A percentile compares a stretch with the other conserved stretches of the same genome.
Evolutionary conservation across 768 basidiomycete species (phyloP).

Genomic region (Leccinellum albellum): DNA sequence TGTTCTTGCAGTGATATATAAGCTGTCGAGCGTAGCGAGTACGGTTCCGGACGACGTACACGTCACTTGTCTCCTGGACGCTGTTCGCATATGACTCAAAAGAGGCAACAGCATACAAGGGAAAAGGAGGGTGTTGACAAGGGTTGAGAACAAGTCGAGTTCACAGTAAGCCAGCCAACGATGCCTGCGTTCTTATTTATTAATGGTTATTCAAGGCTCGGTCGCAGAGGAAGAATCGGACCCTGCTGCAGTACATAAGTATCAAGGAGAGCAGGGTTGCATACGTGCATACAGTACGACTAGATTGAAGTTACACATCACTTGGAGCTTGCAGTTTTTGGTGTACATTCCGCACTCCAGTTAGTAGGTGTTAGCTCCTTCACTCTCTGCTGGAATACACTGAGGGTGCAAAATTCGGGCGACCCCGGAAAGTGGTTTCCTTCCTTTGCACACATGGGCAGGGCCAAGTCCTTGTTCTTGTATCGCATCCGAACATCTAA

Average conservation of each 20-base stretch:
- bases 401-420: slow-evolving; percentile 71
- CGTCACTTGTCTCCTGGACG: slow-evolving; percentile 83
- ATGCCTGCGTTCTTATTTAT: neutral
- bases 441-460: slow-evolving; percentile 62
- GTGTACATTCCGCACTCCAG: slow-evolving; percentile 64
- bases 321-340: slow-evolving; percentile 6
- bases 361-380: slow-evolving; percentile 61
- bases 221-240: slow-evolving; percentile 8
- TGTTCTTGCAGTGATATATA: slow-evolving; percentile 99
- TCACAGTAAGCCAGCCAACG: neutral
- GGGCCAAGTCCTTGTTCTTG: slow-evolving; percentile 58
- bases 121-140: neutral
- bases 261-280: neutral
- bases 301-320: slow-evolving; percentile 1
- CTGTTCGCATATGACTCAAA: neutral
- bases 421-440: slow-evolving; percentile 66
- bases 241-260: neutral
- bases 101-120: slow-evolving; percentile 11
- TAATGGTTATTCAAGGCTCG: neutral
- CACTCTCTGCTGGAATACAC: slow-evolving; percentile 59
- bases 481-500: slow-evolving; percentile 73
- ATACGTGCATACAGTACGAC: neutral
- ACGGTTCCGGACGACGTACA: slow-evolving; percentile 68
- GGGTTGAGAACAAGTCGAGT: neutral
- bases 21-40: too few relatives aligned